A percentile compares a stretch with the other conserved stretches of the same genome.
Conservation (phyloP, 108 stramenopile genomes). For the Mediolabrus comicus region DNA sequence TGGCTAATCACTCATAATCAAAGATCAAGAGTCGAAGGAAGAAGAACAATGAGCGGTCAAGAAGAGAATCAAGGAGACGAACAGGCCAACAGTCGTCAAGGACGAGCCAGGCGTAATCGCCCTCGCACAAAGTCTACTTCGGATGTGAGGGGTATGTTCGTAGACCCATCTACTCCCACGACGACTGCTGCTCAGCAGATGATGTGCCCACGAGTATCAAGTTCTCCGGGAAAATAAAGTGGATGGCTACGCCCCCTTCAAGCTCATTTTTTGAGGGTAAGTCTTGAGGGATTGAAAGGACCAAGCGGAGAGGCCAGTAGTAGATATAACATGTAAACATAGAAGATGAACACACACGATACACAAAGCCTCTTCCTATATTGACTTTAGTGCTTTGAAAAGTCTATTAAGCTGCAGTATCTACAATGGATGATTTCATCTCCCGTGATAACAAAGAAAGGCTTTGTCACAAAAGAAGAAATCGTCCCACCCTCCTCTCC, state of each 20-base stretch:
- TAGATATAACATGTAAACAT: not conserved
- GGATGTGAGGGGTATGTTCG: not conserved
- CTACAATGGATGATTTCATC: not conserved
- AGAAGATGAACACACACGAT: not conserved
- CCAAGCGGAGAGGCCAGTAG: not conserved
- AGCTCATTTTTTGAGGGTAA: not conserved
- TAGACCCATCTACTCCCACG: not conserved
- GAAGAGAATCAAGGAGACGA: not conserved
- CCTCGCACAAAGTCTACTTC: not conserved
- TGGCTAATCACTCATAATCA: too few relatives aligned
- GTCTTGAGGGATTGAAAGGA: not conserved
- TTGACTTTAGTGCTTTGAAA: not conserved
- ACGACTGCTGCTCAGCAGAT: not conserved
- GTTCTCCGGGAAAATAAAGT: not conserved
- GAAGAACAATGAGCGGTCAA: not conserved
- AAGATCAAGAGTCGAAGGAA: too few relatives aligned
- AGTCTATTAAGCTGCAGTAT: slow-evolving; percentile 1
- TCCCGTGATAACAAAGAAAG: not conserved
- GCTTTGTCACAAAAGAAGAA: not conserved
- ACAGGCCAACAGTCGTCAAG: not conserved
- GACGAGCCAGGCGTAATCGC: not conserved
- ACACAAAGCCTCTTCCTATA: not conserved
- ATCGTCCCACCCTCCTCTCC: not conserved
- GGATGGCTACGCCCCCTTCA: not conserved
- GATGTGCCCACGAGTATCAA: not conserved